Base-by-base conservation (phyloP, 2,329 filamentous ascomycete species). In the Cordyceps javanica region DNA sequence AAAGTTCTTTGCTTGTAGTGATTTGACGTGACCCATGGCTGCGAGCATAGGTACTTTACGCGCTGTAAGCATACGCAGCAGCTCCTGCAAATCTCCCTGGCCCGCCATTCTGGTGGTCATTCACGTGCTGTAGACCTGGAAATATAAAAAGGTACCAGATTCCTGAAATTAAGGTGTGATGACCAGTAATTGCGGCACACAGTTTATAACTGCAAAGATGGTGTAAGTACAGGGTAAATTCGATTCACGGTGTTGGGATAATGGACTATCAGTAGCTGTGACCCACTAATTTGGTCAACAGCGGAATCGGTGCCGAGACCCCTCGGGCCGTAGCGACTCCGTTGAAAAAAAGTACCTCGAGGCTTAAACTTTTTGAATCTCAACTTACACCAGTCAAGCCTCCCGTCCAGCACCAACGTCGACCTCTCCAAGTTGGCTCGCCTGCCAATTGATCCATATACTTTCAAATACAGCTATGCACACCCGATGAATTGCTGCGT, bases 31-130 rank as follows among this genome's bases (percentile, higher is more conserved):
- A 44, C 73, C 69, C 77, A 86, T 81, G 26, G 82, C 82, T 55
- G 77, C 77, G 68, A 85, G 74, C 72, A 86, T 82, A 3, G 82
- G 73, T 54, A 83, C 70, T 65, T 82, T 85, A 55, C 82, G 80
- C 48, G 77, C 75, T 3, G 81, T 86, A 62, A 86, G 72, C 56
- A 86, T 74, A 48, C 82, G 81, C 55, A 86, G 73, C 16, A 86
- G 76, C 65, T 84, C 82, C 63, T 86, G 82, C 23, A 86, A 69
- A 62, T 86, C 82, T 60, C 81, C 76, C 61, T 83, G 80, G 1
- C 78, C 74, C 8, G 80, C 75, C 81, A 84, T 83, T 34, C n/a
- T 46, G 26, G 13, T 30, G 7, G 25, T n/a, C 3, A 6, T 3
- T 16, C 16, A 26, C 11, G 5, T 13, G n/a, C n/a, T n/a, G n/a